Evolutionary conservation across 345 rosid species (phyloP), one percentile per base, ranked within the genome.

Genomic region (Salix suchowensis): DNA sequence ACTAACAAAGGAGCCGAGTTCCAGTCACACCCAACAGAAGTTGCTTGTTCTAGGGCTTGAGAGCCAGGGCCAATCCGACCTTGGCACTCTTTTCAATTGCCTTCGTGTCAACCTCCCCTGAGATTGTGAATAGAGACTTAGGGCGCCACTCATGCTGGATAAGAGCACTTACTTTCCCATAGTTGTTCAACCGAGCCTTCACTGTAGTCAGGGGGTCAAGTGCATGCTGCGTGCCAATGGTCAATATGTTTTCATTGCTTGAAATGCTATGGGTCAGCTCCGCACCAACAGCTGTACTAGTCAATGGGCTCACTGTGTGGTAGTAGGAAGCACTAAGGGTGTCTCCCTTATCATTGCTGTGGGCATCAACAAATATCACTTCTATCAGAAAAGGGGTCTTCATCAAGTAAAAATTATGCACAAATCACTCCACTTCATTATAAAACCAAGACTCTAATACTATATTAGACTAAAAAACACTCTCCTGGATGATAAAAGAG

Each of bases 111-210:
- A 96, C 93, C 80, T 96, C 97, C 28, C 98, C 98, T 1, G 99
- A 96, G 19, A 96, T 77, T 39, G 95, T 94, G 84, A 94, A 79
- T 60, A 91, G 87, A 23, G 99, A 92, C 79, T 88, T 94, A 7
- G 97, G 95, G 75, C 97, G 94, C 95, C 95, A 96, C 75, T 92
- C 91, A 13, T 96, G 98, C 87, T 96, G 99, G 86, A 96, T 88
- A 73, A 96, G 87, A 4, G 99, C 97, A 69, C 91, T 94, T 5
- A 91, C 97, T 74, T 67, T 83, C 64, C 98, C 99, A 68, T 72
- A 88, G 92, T 88, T 89, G 93, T 96, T 93, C 79, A 91, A 83
- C 13, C 98, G 91, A 44, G 96, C 94, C 94, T 96, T 96, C 85
- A 96, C 86, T 2, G 82, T 67, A 61, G 99, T 94, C 89, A 94